Percentiles rank a stretch among this genome's conserved stretches.
Evolutionary conservation across 768 basidiomycete genomes (phyloP).

Genomic region (Termitomyces sp.): DNA sequence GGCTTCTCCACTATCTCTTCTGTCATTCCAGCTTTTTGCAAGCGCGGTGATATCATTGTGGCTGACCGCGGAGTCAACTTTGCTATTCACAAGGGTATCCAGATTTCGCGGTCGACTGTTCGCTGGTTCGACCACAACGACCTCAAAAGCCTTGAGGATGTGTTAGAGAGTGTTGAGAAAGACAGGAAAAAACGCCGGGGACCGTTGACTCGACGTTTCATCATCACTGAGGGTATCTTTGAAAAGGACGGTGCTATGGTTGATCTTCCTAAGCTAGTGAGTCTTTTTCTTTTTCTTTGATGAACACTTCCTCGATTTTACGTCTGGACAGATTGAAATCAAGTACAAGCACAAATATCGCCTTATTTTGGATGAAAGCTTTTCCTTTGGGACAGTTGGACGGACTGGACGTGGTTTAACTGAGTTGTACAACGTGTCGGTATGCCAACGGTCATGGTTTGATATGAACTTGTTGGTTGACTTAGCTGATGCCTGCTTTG

Average conservation of each 20-base stretch:
- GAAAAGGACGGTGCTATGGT: slow-evolving; percentile 92
- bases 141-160: slow-evolving; percentile 84
- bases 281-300: slow-evolving; percentile 23
- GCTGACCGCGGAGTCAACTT: slow-evolving; percentile 97
- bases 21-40: slow-evolving; percentile 96
- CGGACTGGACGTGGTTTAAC: slow-evolving; percentile 93
- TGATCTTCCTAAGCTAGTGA: slow-evolving; percentile 87
- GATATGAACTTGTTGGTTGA: neutral
- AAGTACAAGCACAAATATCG: slow-evolving; percentile 97
- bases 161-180: slow-evolving; percentile 79
- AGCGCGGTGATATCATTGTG: slow-evolving; percentile 97
- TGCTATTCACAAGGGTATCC: slow-evolving; percentile 92
- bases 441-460: slow-evolving; percentile 31
- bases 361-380: slow-evolving; percentile 88
- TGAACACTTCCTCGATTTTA: neutral
- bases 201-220: slow-evolving; percentile 87
- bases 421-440: slow-evolving; percentile 91
- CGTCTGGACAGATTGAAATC: slow-evolving; percentile 69
- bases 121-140: slow-evolving; percentile 98
- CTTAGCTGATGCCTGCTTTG: neutral
- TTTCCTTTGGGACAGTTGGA: slow-evolving; percentile 92
- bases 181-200: slow-evolving; percentile 81
- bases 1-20: slow-evolving; percentile 89
- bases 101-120: slow-evolving; percentile 87
- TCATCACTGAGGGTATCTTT: slow-evolving; percentile 96